Evolutionary conservation across 2,329 filamentous ascomycete genomes (phyloP), one percentile per base, ranked within the genome.

Genomic region (Epichloe uncinata): DNA sequence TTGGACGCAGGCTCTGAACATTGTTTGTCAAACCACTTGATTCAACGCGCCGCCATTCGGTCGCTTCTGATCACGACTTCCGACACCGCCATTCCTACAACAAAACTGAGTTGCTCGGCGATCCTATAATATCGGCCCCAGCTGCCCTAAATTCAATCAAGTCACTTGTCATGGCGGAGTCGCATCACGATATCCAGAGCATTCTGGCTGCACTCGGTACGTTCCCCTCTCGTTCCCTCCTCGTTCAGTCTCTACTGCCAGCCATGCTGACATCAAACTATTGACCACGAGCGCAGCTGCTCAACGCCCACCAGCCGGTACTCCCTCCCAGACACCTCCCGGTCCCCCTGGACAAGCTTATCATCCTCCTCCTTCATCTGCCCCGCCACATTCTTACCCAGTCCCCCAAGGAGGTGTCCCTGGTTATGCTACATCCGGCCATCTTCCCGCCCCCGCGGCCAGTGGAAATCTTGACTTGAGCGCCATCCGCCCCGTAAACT

Each of bases 401-500:
- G 66, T 66, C 45, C 64, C 69, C n/a, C 63, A 61, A 48, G 58
- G 60, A 18, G 60, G 56, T 34, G 56, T 66, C 36, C 62, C 69
- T 42, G 57, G 61, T 16, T 66, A 69, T 49, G 67, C 71, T 52
- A 60, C 58, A 40, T 53, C 64, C 47, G 57, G 66, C 51, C 79
- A 73, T 58, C 69, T 84, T 33, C 84, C 85, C 3, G 81, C 82
- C 57, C 85, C 86, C 2, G 79, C 83, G 5, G 77, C 76, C 50
- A 85, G 84, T 52, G 87, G 87, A 47, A 89, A 79, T 58, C 73
- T 94, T 54, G 87, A 95, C 62, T 69, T 95, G 48, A 90, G 84
- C 67, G 76, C 79, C 50, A 87, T 93, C 62, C 85, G 85, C 60
- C 87, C 88, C 4, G 77, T 84, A 50, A 87, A 78, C 63, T 86